Base-by-base conservation (phyloP, 75 land plant genomes). In the Pinus albicaulis region DNA sequence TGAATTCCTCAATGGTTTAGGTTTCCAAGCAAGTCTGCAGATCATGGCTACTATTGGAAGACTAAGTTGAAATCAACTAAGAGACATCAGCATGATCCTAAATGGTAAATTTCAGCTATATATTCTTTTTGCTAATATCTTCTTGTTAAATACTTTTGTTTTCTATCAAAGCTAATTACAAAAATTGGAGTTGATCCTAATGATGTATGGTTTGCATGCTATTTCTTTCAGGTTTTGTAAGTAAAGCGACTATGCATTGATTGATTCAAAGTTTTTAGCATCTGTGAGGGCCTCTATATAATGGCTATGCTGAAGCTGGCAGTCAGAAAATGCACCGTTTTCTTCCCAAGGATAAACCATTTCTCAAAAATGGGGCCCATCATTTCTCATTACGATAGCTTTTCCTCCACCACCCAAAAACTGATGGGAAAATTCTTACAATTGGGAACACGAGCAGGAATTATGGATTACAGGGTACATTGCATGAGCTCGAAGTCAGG, bases 151-250 rank as follows among this genome's bases (percentile, higher is more conserved):
- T 7, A 44, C 48, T 44, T 44, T 6, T 6, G 48, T 44, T 44
- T 44, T 44, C 48, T 44, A 0, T 6, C 8, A 44, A 44, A 44
- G 48, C 7, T 44, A 6, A 44, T 44, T 44, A 44, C 48, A 44
- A 44, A 7, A 6, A 44, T 44, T 44, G 48, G 48, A 44, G 48
- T 6, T 44, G 1, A 44, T 44, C 8, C 48, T 44, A 44, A 44
- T 7, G 48, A 44, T 44, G 48, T 44, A 44, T 44, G 48, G 59
- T 38, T 22, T 68, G 6, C 41, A 38, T 66, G 20, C 69, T 65
- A 16, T 66, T 66, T 68, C 41, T 12, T 38, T 38, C 44, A 68
- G 71, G 44, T 68, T 38, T 38, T 68, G 48, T 38, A 68, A 68
- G n/a, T 20, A 36, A n/a, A 64, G 52, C 13, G 23, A 38, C 19